Evolutionary conservation across 257 asterid genomes (phyloP).

Genomic region (Nicotiana sylvestris): DNA sequence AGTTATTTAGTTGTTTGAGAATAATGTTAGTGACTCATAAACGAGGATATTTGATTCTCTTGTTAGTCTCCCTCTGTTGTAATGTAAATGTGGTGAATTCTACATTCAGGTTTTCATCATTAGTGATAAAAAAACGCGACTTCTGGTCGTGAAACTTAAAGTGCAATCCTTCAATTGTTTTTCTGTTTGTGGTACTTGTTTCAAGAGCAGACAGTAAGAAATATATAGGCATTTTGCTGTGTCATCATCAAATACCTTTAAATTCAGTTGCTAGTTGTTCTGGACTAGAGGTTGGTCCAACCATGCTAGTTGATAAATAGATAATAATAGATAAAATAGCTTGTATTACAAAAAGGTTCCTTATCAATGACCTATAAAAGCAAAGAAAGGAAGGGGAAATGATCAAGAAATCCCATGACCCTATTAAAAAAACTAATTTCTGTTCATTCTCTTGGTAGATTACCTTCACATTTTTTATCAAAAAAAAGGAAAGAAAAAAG

Average conservation of each 20-base stretch:
- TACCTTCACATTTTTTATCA: too few relatives aligned
- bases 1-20: not conserved
- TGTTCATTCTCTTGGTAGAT: too few relatives aligned
- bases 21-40: not conserved
- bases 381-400: too few relatives aligned
- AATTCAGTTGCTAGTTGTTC: too few relatives aligned
- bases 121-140: not conserved
- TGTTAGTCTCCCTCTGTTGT: not conserved
- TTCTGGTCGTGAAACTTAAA: not conserved
- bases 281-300: too few relatives aligned
- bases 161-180: not conserved
- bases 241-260: not conserved
- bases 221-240: not conserved
- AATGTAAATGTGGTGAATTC: slow-evolving; percentile 6
- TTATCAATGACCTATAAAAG: too few relatives aligned
- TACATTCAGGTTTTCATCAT: not conserved
- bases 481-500: too few relatives aligned
- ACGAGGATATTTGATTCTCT: slow-evolving; percentile 3
- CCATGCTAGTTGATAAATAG: not conserved
- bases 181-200: not conserved
- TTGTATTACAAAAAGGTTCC: too few relatives aligned
- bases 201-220: not conserved
- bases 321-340: too few relatives aligned
- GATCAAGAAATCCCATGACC: too few relatives aligned
- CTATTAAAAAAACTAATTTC: too few relatives aligned